Evolutionary conservation across 495 filamentous ascomycete genomes (phyloP).

Genomic region (Hyaloscypha bicolor): DNA sequence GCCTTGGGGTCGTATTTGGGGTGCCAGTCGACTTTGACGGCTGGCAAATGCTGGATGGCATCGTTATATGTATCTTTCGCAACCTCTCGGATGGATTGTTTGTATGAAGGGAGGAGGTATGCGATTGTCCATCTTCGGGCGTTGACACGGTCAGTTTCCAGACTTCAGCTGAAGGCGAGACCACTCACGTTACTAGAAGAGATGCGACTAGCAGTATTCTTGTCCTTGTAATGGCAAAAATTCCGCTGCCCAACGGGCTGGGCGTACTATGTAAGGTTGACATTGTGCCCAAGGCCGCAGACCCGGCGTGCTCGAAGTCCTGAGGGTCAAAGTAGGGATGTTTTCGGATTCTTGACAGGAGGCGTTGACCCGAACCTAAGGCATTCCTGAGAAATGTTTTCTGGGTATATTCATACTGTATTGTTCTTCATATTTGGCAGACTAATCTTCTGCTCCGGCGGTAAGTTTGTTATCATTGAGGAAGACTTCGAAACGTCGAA

Average conservation of each 20-base stretch:
- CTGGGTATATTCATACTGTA: neutral
- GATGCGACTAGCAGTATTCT: conserved; percentile 34
- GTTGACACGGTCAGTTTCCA: neutral
- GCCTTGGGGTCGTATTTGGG: conserved; percentile 35
- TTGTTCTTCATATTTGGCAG: neutral
- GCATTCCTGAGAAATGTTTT: neutral
- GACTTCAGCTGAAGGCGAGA: neutral
- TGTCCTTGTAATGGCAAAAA: conserved; percentile 36
- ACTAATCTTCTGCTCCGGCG: neutral
- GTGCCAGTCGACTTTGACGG: conserved; percentile 46
- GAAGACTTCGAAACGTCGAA: neutral
- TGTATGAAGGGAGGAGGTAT: conserved; percentile 42
- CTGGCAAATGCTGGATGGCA: conserved; percentile 41
- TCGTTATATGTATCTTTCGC: conserved; percentile 40
- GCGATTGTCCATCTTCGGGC: conserved; percentile 45
- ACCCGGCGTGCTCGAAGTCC: neutral
- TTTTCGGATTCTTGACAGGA: neutral
- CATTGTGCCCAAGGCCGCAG: conserved; percentile 4
- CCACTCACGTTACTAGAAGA: conserved; percentile 36
- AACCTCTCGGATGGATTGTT: conserved; percentile 37
- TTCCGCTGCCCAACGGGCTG: conserved; percentile 20
- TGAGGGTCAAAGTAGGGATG: neutral
- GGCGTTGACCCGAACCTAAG: neutral
- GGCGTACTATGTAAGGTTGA: conserved; percentile 12
- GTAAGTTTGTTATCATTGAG: neutral